These are phyloP conservation scores for Leishmania gerbilli DNA, from an alignment of 208 protist genomes.

Conservation along the genomic window DNA sequence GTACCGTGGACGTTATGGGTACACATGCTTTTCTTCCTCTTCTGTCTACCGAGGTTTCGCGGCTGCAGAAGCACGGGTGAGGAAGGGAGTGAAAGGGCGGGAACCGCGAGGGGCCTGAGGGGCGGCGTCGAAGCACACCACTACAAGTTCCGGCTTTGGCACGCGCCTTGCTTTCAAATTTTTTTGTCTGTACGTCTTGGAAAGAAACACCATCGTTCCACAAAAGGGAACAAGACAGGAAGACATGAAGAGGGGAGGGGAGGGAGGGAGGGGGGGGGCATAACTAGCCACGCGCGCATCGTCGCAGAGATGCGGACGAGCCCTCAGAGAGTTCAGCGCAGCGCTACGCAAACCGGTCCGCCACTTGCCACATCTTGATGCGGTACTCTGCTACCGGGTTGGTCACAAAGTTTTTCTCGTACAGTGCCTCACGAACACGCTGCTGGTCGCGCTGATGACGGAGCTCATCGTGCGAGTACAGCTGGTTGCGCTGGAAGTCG, in stretches of 20 bases:
- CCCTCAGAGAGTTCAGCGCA: neutral
- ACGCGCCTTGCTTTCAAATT: neutral
- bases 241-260: neutral
- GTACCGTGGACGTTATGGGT: neutral
- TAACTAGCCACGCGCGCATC: neutral
- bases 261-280: no score
- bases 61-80: neutral
- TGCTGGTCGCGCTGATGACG: slow-evolving; percentile 84
- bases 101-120: neutral
- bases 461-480: slow-evolving; percentile 84
- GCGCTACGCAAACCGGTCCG: slow-evolving; percentile 75
- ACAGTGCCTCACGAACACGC: slow-evolving; percentile 84
- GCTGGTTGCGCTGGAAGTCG: slow-evolving; percentile 88
- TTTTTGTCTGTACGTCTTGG: neutral
- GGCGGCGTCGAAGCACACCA: neutral
- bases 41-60: slow-evolving; percentile 1
- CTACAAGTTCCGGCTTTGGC: neutral
- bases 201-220: neutral
- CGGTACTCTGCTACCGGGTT: slow-evolving; percentile 87
- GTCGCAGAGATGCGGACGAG: no score
- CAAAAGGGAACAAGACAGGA: neutral
- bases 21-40: neutral
- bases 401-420: slow-evolving; percentile 86
- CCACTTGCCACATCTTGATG: slow-evolving; percentile 89
- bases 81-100: neutral